Evolutionary conservation across 1,139 yeast genomes (phyloP).

Genomic region (Scheffersomyces insectosa): DNA sequence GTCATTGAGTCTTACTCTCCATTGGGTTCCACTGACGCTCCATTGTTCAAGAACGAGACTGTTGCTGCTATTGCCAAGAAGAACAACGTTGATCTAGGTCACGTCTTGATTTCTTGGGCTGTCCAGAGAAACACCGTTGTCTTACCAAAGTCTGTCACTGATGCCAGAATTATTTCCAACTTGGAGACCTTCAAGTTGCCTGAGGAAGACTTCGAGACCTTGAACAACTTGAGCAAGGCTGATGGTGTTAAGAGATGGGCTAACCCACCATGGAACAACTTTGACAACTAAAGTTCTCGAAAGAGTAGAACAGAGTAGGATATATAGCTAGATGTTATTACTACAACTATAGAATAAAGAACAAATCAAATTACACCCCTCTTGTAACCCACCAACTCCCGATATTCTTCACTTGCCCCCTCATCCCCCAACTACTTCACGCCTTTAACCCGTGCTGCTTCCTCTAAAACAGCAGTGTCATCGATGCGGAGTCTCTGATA

Average conservation of each 20-base stretch:
- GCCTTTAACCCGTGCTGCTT: no score
- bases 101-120: constrained; percentile 71
- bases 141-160: constrained; percentile 70
- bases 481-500: no score
- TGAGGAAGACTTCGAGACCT: constrained; percentile 53
- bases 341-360: no score
- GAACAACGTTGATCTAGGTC: constrained; percentile 57
- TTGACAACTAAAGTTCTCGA: constrained; percentile 1
- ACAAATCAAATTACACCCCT: no score
- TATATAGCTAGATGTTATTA: no score
- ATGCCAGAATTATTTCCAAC: constrained; percentile 61
- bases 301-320: no score
- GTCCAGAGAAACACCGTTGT: constrained; percentile 68
- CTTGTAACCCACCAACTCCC: no score
- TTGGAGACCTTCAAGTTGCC: constrained; percentile 50
- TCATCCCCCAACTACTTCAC: no score
- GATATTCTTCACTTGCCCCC: no score
- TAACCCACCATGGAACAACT: constrained; percentile 19
- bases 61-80: constrained; percentile 55
- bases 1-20: constrained; percentile 78
- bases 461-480: no score
- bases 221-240: constrained; percentile 45
- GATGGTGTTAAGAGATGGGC: constrained; percentile 54
- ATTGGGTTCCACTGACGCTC: constrained; percentile 69
- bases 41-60: constrained; percentile 53